These are phyloP conservation scores for Entophlyctis luteolus DNA, from an alignment of 192 early-diverging fungal species.

Conservation along the genomic window DNA sequence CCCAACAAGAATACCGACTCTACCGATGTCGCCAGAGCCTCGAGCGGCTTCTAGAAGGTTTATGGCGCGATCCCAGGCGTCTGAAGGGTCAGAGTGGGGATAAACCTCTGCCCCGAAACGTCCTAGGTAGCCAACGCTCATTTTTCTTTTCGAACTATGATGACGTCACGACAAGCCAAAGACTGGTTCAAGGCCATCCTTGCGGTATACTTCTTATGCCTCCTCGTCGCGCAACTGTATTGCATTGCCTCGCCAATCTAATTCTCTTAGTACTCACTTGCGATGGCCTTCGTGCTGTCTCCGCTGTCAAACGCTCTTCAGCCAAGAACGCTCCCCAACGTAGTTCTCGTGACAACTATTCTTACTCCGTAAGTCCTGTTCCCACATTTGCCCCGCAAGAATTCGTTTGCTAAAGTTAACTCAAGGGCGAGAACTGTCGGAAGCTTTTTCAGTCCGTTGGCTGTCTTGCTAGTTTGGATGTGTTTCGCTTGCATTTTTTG, in stretches of 20 bases:
- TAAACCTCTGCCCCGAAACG: too few relatives aligned
- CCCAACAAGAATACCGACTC: too few relatives aligned
- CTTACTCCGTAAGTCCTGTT: conserved; percentile 15
- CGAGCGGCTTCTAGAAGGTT: too few relatives aligned
- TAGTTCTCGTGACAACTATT: conserved; percentile 14
- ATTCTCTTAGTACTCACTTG: conserved; percentile 1
- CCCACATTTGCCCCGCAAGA: too few relatives aligned
- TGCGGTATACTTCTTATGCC: neutral
- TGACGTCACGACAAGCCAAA: conserved; percentile 3
- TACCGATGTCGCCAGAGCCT: too few relatives aligned
- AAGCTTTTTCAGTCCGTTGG: conserved; percentile 3
- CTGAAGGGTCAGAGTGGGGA: too few relatives aligned
- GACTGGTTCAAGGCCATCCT: conserved; percentile 20
- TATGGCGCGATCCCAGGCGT: too few relatives aligned
- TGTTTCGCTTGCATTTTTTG: neutral
- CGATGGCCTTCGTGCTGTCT: conserved; percentile 22
- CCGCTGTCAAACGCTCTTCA: conserved; percentile 3
- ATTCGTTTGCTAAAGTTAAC: neutral
- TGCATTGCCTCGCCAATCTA: neutral
- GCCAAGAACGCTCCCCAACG: neutral
- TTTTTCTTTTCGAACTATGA: too few relatives aligned
- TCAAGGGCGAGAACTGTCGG: conserved; percentile 18
- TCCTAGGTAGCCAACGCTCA: too few relatives aligned
- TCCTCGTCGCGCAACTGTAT: too few relatives aligned
- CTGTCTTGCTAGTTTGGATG: neutral